phyloP scores from a whole-genome alignment of 2,329 filamentous ascomycete genomes.

The Orbilia ellipsospora region DNA sequence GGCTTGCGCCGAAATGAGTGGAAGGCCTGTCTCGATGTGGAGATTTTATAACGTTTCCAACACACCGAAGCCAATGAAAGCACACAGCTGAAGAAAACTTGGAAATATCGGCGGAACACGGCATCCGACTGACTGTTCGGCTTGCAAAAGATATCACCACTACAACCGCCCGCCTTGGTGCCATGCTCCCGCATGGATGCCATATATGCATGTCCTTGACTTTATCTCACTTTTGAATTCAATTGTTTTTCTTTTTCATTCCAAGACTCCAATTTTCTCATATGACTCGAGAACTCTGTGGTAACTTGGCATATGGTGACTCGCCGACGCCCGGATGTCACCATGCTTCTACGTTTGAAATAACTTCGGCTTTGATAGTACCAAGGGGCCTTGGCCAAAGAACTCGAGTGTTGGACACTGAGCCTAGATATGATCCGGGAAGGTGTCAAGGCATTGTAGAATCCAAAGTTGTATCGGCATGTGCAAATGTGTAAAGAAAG shows the following conservation, averaged over 20 bases:
- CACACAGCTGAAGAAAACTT: background rate
- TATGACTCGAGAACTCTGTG: constrained; percentile 23
- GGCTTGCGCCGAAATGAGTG: background rate
- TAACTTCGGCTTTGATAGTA: background rate
- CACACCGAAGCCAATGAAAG: constrained; percentile 8
- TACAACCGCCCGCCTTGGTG: constrained; percentile 15
- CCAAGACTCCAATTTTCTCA: constrained; percentile 16
- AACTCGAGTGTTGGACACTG: constrained; percentile 18
- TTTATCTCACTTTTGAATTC: too few relatives aligned
- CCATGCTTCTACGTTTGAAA: constrained; percentile 18
- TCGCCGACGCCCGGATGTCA: constrained; percentile 21
- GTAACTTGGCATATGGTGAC: constrained; percentile 24
- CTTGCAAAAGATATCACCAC: constrained; percentile 16
- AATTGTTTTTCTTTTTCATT: constrained; percentile 22
- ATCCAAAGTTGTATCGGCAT: constrained; percentile 12
- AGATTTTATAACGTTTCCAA: constrained; percentile 34
- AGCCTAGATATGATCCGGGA: constrained; percentile 26
- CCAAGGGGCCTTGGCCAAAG: constrained; percentile 32
- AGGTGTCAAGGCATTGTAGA: constrained; percentile 13
- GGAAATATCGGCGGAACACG: constrained; percentile 20
- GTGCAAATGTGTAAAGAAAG: constrained; percentile 21
- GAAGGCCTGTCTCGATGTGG: background rate
- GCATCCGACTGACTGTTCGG: background rate
- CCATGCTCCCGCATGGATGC: constrained; percentile 29
- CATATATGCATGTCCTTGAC: constrained; percentile 27